Base-by-base conservation (phyloP, 2,329 filamentous ascomycete species). In the Pleoardoris graminearum region DNA sequence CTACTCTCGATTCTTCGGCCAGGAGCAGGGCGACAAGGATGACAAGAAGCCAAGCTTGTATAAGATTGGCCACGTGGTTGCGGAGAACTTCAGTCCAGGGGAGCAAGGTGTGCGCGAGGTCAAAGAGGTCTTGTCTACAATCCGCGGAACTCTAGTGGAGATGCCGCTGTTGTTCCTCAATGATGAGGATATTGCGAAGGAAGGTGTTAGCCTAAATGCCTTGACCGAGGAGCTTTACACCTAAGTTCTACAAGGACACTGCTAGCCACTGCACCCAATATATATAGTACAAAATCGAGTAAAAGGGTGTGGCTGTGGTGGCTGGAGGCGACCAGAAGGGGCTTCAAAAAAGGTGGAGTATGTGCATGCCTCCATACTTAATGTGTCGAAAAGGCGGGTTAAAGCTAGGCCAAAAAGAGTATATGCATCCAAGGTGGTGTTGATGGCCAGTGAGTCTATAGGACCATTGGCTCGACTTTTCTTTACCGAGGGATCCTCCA, bases 151-250 rank as follows among this genome's bases (percentile, higher is more conserved):
- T 16, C 58, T 80, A 43, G 77, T 97, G 7, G 90, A 96, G 79
- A 97, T 97, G 92, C 91, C 91, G 23, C 78, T 97, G 62, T 79
- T 90, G 60, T 97, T 97, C 77, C 77, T 96, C 71, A 87, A 88
- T 64, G 88, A 91, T 29, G 83, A 90, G 65, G 91, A 97, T 71
- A 86, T 97, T 71, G 93, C 92, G 3, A 87, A 91, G 79, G 84
- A 91, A 62, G 91, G 91, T 0, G 64, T 96, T 65, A 80, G 82
- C 19, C 58, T 80, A 58, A 80, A 80, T 62, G 72, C 75, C 19
- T 70, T 79, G 51, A 79, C 77, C 1, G 77, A 79, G 67, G 75
- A 76, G 52, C 63, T 80, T 16, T 80, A 80, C 65, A 79, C 77
- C 21, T 79, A 61, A 54, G 25, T 1, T 19, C 7, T 21, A 11